These are phyloP conservation scores for Sindora glabra DNA, from an alignment of 306 rosid genomes.

Conservation along the genomic window DNA sequence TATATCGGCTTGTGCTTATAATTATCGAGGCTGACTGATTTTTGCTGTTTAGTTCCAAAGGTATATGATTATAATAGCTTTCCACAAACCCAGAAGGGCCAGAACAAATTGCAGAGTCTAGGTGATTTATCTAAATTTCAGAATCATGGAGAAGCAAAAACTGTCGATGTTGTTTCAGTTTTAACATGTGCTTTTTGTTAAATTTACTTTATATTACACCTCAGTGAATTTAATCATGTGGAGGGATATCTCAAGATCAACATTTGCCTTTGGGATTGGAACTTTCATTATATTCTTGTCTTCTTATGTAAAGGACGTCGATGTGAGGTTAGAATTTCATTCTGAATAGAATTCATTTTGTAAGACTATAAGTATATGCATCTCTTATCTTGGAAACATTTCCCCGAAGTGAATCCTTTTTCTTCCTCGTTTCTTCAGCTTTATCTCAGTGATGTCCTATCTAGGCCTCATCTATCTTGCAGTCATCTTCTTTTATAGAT, in stretches of 20 bases:
- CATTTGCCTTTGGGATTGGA: conserved; percentile 68
- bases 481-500: conserved; percentile 62
- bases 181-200: background rate
- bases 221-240: conserved; percentile 86
- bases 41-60: conserved; percentile 25
- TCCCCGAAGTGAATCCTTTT: conserved; percentile 9
- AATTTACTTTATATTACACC: conserved; percentile 2
- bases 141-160: background rate
- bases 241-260: conserved; percentile 82
- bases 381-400: background rate
- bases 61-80: conserved; percentile 26
- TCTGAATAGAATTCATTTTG: background rate
- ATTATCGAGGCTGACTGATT: conserved; percentile 4
- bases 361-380: background rate
- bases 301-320: conserved; percentile 58
- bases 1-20: background rate
- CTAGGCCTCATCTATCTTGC: conserved; percentile 73
- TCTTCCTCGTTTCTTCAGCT: conserved; percentile 35
- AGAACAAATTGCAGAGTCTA: conserved; percentile 69
- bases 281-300: conserved; percentile 57
- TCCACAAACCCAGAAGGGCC: conserved; percentile 65
- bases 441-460: conserved; percentile 70
- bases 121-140: conserved; percentile 40
- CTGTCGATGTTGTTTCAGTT: too few species aligned
- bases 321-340: conserved; percentile 51